Base-by-base conservation (phyloP, 768 basidiomycete genomes). In the Kwoniella newhampshirensis region DNA sequence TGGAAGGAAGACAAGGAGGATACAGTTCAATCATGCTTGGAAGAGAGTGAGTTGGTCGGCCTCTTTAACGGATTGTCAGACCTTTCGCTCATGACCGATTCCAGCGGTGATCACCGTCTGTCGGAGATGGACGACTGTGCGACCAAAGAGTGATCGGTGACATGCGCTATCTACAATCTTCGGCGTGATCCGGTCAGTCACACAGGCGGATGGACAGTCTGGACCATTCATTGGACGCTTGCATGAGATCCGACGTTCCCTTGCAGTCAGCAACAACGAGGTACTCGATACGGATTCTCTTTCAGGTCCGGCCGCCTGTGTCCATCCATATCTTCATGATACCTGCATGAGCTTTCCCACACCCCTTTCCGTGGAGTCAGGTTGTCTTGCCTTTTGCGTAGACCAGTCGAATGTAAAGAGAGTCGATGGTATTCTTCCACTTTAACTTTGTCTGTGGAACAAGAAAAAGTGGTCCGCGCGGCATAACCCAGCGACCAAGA, bases 61-160 rank as follows among this genome's bases (percentile, higher is more conserved):
- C 32, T 32, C 32, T 32, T 32, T 6, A 32, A 13, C 13, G 32
- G 13, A 13, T n/a, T n/a, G 13, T 32, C 13, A 6, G 32, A 32
- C 18, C 11, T 36, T 42, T 56, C 54, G 54, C 54, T 49, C 44
- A 46, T 48, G 49, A 26, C 54, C 54, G 54, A 56, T 36, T 12
- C 6, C 40, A 41, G 40, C 32, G 32, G 32, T 6, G 32, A 32
- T 32, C 32, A 32, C 32, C 32, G 32, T 13, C 32, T 32, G 6
- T 32, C 32, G 32, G 32, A 32, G 32, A 32, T 32, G 32, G 13
- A 32, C 32, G 32, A 32, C 13, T n/a, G n/a, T n/a, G n/a, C n/a
- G n/a, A n/a, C n/a, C n/a, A n/a, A 42, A 25, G 37, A 39, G 50
- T 40, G 36, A 51, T 27, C 50, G 28, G 37, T 39, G 50, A 23